A percentile compares a stretch with the other conserved stretches of the same genome.
Evolutionary conservation across 176 grass and related monocot species (phyloP).

Genomic region (Thinopyrum elongatum): DNA sequence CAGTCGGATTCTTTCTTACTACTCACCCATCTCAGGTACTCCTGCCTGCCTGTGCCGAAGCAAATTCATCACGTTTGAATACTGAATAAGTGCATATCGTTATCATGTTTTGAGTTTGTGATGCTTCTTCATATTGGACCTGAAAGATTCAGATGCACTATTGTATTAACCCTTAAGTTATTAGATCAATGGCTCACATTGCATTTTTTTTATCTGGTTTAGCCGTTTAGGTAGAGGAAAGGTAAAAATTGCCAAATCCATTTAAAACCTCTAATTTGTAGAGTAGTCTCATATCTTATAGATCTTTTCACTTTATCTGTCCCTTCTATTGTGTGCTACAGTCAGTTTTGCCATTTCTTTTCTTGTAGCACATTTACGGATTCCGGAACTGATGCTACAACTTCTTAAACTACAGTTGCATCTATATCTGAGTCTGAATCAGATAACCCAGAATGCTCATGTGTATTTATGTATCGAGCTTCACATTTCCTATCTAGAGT

Average conservation of each 20-base stretch:
- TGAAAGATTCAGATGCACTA: not conserved
- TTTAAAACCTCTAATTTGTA: not conserved
- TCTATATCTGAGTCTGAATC: no score
- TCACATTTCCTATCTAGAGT: no score
- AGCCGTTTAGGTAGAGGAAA: not conserved
- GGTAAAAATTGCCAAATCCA: not conserved
- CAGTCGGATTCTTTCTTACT: conserved; percentile 65
- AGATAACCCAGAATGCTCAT: no score
- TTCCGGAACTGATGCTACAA: no score
- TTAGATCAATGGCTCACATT: not conserved
- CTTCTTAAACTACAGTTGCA: no score
- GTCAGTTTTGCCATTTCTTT: no score
- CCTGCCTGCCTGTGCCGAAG: not conserved
- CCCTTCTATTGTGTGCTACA: not conserved
- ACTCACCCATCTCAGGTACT: conserved; percentile 67
- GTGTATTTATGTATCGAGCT: no score
- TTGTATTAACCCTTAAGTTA: not conserved
- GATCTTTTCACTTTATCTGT: not conserved
- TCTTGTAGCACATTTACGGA: no score
- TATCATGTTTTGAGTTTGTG: no score
- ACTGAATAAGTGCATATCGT: not conserved
- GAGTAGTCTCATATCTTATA: not conserved
- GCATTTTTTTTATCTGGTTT: not conserved
- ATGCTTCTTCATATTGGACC: not conserved
- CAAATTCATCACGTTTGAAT: not conserved